These are phyloP conservation scores for Papiliotrema flavescens DNA, from an alignment of 1,284 basidiomycete species.

Conservation along the genomic window DNA sequence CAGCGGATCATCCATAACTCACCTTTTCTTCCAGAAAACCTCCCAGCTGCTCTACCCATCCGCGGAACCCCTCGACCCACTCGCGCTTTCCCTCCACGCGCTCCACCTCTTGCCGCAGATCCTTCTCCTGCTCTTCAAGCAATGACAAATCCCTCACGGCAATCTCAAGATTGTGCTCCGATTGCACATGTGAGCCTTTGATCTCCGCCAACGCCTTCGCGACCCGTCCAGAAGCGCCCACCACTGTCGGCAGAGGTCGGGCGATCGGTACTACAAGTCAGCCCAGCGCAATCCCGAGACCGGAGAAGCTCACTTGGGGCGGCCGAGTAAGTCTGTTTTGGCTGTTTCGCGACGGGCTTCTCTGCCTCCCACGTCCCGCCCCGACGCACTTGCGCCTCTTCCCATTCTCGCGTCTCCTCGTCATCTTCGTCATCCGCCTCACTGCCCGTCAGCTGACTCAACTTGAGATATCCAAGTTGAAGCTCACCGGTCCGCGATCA, in stretches of 20 bases:
- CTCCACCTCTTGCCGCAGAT: slow-evolving; percentile 73
- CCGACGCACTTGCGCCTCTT: slow-evolving; percentile 75
- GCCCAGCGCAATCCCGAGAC: neutral
- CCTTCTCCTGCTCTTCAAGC: slow-evolving; percentile 69
- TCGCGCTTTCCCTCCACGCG: slow-evolving; percentile 75
- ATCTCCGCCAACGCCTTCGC: slow-evolving; percentile 61
- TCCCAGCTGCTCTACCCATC: slow-evolving; percentile 83
- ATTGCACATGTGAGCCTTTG: slow-evolving; percentile 30
- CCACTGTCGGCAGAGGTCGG: slow-evolving; percentile 59
- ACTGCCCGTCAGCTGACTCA: slow-evolving; percentile 47
- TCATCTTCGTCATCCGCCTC: slow-evolving; percentile 69
- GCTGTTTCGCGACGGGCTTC: slow-evolving; percentile 11
- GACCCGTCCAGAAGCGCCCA: slow-evolving; percentile 66
- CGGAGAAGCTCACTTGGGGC: slow-evolving; percentile 61
- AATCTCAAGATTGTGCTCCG: slow-evolving; percentile 39
- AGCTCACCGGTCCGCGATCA: slow-evolving; percentile 78
- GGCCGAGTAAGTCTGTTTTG: slow-evolving; percentile 61
- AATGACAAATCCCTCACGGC: slow-evolving; percentile 62
- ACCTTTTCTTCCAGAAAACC: slow-evolving; percentile 91
- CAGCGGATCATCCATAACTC: slow-evolving; percentile 10
- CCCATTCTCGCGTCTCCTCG: slow-evolving; percentile 85
- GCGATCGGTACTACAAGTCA: slow-evolving; percentile 28
- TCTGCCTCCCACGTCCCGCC: slow-evolving; percentile 53
- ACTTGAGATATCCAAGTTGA: slow-evolving; percentile 1
- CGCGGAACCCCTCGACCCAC: slow-evolving; percentile 80